phyloP scores from a whole-genome alignment of 768 basidiomycete species.

The Macrocybe gigantea region DNA sequence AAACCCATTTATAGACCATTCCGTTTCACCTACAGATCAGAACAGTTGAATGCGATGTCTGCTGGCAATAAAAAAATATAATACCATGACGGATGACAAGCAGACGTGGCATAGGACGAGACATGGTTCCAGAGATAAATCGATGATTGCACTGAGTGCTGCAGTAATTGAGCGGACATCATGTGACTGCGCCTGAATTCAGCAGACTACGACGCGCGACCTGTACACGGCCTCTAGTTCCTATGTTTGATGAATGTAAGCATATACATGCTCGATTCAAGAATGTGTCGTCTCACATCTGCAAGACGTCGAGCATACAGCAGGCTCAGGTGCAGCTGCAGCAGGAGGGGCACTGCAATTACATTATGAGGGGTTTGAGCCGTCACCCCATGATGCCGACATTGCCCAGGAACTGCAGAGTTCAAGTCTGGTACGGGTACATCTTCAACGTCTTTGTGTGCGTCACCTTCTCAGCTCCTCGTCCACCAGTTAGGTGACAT shows the following conservation, averaged over 20 bases:
- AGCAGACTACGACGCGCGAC: neutral
- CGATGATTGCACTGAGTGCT: neutral
- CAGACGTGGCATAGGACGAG: slow-evolving; percentile 62
- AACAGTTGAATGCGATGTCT: neutral
- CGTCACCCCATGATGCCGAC: slow-evolving; percentile 47
- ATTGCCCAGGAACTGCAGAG: slow-evolving; percentile 23
- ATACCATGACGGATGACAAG: slow-evolving; percentile 78
- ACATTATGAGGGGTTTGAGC: slow-evolving; percentile 88
- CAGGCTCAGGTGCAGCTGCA: slow-evolving; percentile 42
- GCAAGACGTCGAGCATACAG: slow-evolving; percentile 76
- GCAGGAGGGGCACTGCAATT: slow-evolving; percentile 44
- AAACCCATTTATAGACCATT: slow-evolving; percentile 87
- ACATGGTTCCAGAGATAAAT: slow-evolving; percentile 16
- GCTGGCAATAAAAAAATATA: neutral
- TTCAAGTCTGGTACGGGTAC: neutral
- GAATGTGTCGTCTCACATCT: neutral
- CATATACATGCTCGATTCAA: slow-evolving; percentile 10
- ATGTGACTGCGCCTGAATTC: neutral
- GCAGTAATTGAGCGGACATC: neutral
- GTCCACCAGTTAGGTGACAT: neutral
- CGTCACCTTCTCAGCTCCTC: neutral
- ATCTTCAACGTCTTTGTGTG: neutral
- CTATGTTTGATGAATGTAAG: slow-evolving; percentile 69
- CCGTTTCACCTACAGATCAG: slow-evolving; percentile 68
- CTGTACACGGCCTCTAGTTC: neutral